Evolutionary conservation across 75 land plant genomes (phyloP).

Genomic region (Picea sitchensis): DNA sequence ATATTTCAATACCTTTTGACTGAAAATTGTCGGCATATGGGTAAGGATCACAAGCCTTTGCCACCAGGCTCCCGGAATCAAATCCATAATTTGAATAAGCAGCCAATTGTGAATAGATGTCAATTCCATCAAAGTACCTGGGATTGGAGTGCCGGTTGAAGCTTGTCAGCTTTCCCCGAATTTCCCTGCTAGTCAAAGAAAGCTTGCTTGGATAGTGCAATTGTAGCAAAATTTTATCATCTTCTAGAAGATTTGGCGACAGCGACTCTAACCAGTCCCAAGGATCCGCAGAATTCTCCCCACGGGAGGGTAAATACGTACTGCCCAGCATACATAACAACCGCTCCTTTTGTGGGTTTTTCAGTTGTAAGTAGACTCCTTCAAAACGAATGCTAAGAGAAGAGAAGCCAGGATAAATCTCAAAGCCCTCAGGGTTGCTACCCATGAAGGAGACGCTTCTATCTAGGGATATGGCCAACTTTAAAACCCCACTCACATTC

Average conservation of each 20-base stretch:
- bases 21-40: slow-evolving; percentile 22
- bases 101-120: slow-evolving; percentile 34
- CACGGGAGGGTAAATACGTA: slow-evolving; percentile 38
- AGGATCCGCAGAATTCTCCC: slow-evolving; percentile 31
- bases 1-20: slow-evolving; percentile 17
- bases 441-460: slow-evolving; percentile 1
- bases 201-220: slow-evolving; percentile 44
- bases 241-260: slow-evolving; percentile 18
- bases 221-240: slow-evolving; percentile 45
- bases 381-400: slow-evolving; percentile 34
- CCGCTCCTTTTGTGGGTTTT: slow-evolving; percentile 32
- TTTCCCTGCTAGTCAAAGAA: slow-evolving; percentile 35
- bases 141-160: slow-evolving; percentile 16
- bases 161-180: slow-evolving; percentile 54
- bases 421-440: slow-evolving; percentile 19
- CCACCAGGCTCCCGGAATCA: slow-evolving; percentile 27
- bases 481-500: slow-evolving; percentile 33
- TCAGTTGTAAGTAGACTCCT: slow-evolving; percentile 49
- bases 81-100: slow-evolving; percentile 41
- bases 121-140: slow-evolving; percentile 47
- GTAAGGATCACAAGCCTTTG: slow-evolving; percentile 43
- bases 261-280: slow-evolving; percentile 33
- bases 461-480: slow-evolving; percentile 25
- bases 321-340: slow-evolving; percentile 62
- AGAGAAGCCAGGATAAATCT: slow-evolving; percentile 34